Evolutionary conservation across 495 filamentous ascomycete species (phyloP), one percentile per base, ranked within the genome.

Genomic region (Melanomma pulvis-pyrius): DNA sequence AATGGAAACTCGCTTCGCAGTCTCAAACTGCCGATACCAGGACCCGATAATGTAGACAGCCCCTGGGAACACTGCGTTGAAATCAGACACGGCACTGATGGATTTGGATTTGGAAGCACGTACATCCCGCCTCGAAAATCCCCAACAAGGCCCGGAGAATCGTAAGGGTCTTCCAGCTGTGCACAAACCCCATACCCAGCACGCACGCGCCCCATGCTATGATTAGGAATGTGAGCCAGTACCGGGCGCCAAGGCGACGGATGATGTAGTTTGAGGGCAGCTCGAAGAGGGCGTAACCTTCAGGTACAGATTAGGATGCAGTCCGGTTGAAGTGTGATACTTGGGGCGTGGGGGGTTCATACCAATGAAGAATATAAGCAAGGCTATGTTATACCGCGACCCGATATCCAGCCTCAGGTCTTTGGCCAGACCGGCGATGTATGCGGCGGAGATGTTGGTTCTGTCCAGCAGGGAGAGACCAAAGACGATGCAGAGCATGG

Each of bases 401-500:
- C 46, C 46, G 22, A 62, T 53, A 39, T 46, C 29, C 3, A 62
- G 47, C 12, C 26, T 24, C 2, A 62, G 59, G 22, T 51, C 46
- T 24, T 21, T 30, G 9, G 59, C 46, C 2, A 62, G 29, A 22
- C 59, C 59, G 2, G 59, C 59, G 28, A 62, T 62, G 24, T 62
- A 62, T 7, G 59, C 59, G 19, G 59, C 24, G 7, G 59, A 62
- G 9, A 62, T 62, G 25, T 62, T 62, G 4, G 59, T 62, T n/a
- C 59, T 19, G 19, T 62, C 59, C 12, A 62, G 29, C 1, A 62
- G 59, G 8, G 59, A 62, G 28, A 62, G 59, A 15, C 59, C 48
- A 21, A 62, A 52, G 59, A 62, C 59, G 13, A 62, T 48, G 30
- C 59, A 62, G 9, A 62, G 49, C 59, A 62, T 62, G 50, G 59